These are phyloP conservation scores for Osmozyma mogii DNA, from an alignment of 805 yeast species.

Conservation along the genomic window DNA sequence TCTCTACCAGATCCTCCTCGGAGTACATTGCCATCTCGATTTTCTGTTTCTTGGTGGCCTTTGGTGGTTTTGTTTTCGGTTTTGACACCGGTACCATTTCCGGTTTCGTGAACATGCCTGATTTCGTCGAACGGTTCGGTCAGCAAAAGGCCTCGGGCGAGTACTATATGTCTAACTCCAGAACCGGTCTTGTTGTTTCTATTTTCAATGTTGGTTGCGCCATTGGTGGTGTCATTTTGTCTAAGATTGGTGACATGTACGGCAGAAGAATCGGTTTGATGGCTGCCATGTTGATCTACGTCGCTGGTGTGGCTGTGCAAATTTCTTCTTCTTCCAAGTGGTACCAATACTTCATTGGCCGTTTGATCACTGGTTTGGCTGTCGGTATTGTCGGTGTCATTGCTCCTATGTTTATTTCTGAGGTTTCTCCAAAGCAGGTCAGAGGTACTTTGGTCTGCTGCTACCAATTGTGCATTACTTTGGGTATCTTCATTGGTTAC, in stretches of 20 bases:
- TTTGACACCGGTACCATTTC: slow-evolving; percentile 1
- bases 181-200: background rate
- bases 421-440: background rate
- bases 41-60: background rate
- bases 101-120: background rate
- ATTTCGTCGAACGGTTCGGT: background rate
- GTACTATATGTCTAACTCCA: background rate
- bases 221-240: background rate
- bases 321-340: background rate
- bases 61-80: background rate
- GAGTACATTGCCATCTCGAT: background rate
- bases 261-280: background rate
- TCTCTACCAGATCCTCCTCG: background rate
- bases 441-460: slow-evolving; percentile 1
- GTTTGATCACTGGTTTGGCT: too few species aligned
- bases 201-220: slow-evolving; percentile 1
- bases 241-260: slow-evolving; percentile 1
- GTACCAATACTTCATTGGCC: slow-evolving; percentile 1
- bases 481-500: slow-evolving; percentile 1
- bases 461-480: background rate
- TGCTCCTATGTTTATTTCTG: background rate
- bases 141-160: background rate
- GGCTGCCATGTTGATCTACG: background rate
- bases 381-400: background rate
- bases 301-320: background rate